Base-by-base conservation (phyloP, 495 filamentous ascomycete genomes). In the Symbiotaphrina buchneri region DNA sequence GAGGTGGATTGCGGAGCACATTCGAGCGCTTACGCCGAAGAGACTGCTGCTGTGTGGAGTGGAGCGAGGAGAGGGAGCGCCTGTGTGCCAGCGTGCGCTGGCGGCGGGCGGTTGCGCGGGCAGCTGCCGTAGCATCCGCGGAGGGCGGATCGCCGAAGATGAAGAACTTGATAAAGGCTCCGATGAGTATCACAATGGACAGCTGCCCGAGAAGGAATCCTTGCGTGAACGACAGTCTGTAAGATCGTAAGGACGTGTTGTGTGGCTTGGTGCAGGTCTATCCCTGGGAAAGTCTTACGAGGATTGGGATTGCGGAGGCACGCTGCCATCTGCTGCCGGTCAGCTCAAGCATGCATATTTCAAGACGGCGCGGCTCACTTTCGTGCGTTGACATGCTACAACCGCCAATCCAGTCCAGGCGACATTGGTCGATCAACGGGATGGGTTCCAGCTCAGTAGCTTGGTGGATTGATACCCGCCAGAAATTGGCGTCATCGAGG, bases 131-230 rank as follows among this genome's bases (percentile, higher is more conserved):
- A 19, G 74, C 70, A 27, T 87, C 83, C 24, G 81, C 65, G 1
- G 74, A 75, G 0, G 85, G 81, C 18, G 79, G 65, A 45, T 97
- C 85, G 43, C 87, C 87, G 43, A 97, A 95, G 51, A 97, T 93
- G 69, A 97, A 97, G 67, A 93, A 97, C 52, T 91, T 92, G 52
- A 97, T 97, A 58, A 97, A 97, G 40, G 73, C 74, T 30, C 80
- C 80, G 36, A 95, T 68, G 33, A 95, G 55, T 18, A 95, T 57
- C 3, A 92, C 74, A 18, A 97, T 72, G 19, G 81, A 87, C 34
- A 95, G 61, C 49, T 97, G 87, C 28, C 87, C 87, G 29, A 94
- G 61, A 37, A 97, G 67, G 41, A 97, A 77, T 17, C 87, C 87
- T 52, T 92, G 78, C 6, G 77, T 85, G 52, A 92, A 93, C 14